Evolutionary conservation across 305 asterid species (phyloP).

Genomic region (Fraxinus latifolia): DNA sequence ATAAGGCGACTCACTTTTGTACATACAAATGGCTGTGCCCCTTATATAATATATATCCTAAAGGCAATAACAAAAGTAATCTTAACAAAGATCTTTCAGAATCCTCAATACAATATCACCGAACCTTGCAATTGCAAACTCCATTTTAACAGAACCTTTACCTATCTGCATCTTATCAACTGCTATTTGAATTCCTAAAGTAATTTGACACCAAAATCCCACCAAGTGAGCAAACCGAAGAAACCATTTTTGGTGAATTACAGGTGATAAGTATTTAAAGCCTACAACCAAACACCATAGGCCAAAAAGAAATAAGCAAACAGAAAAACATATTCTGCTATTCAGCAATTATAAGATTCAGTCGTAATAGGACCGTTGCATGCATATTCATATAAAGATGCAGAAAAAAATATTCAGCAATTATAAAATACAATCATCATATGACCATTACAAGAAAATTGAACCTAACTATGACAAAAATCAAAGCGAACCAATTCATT

Average conservation of each 20-base stretch:
- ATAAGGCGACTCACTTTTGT: background rate
- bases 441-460: background rate
- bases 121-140: background rate
- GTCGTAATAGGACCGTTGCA: background rate
- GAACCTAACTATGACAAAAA: background rate
- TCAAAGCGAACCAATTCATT: background rate
- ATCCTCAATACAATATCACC: background rate
- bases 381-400: background rate
- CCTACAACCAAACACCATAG: background rate
- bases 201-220: background rate
- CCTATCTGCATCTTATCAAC: background rate
- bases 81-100: background rate
- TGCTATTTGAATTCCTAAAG: background rate
- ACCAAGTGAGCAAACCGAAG: background rate
- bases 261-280: background rate
- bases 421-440: background rate
- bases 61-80: background rate
- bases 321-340: background rate
- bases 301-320: background rate
- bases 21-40: background rate
- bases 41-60: background rate
- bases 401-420: background rate
- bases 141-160: background rate
- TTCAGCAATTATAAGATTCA: background rate
- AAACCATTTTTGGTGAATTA: background rate